Conservation (phyloP, 2,329 filamentous ascomycete species). For the Scytalidium lignicola region DNA sequence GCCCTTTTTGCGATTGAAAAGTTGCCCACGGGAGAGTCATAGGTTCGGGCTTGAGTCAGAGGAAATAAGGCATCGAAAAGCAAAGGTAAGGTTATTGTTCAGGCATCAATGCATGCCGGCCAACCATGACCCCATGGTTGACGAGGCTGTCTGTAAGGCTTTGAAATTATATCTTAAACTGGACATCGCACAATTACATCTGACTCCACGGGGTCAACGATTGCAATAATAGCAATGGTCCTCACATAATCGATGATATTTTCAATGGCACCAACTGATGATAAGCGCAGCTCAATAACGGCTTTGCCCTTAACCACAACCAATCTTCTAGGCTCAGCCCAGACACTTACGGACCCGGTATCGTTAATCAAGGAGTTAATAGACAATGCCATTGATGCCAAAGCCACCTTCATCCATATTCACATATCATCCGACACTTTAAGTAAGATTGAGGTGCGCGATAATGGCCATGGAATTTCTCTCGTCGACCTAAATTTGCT, state of each 20-base stretch:
- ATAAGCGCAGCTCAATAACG: constrained; percentile 27
- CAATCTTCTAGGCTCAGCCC: constrained; percentile 54
- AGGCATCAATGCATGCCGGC: background rate
- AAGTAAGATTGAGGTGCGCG: constrained; percentile 63
- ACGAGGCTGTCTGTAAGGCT: background rate
- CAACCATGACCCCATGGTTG: background rate
- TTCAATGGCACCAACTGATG: background rate
- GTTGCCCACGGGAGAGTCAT: constrained; percentile 1
- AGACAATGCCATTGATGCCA: constrained; percentile 71
- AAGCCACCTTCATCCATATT: constrained; percentile 61
- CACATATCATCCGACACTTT: constrained; percentile 60
- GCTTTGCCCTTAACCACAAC: constrained; percentile 44
- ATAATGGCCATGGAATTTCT: constrained; percentile 69
- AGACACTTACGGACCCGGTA: constrained; percentile 53
- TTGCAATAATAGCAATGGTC: background rate
- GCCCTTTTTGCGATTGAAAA: background rate
- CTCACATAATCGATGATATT: constrained; percentile 14
- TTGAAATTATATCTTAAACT: too few species aligned
- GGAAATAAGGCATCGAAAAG: background rate
- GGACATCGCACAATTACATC: too few species aligned
- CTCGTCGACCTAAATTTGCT: constrained; percentile 55
- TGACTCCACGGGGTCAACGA: too few species aligned
- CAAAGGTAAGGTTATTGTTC: too few species aligned
- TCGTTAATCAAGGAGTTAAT: constrained; percentile 70
- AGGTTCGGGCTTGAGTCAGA: background rate